Evolutionary conservation across 768 basidiomycete genomes (phyloP), one percentile per base, ranked within the genome.

Genomic region (Rossbeevera mucosa): DNA sequence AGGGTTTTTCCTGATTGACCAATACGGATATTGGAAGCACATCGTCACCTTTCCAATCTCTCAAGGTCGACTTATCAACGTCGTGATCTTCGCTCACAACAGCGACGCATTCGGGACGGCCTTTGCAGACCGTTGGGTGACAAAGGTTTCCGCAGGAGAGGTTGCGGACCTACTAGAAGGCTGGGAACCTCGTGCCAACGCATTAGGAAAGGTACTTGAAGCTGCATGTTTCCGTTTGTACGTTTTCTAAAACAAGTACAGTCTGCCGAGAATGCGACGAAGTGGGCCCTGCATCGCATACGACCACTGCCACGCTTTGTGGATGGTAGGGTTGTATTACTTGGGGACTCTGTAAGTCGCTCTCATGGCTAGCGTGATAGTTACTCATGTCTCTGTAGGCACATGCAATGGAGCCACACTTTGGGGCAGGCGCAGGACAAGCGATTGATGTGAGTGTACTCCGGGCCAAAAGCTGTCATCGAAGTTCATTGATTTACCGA

Each of bases 351-450:
- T 4, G 75, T 76, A 54, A 68, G 61, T n/a, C 48, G 36, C 24
- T 9, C 29, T 30, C 30, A n/a, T 22, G 18, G 4, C 36, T 41
- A 44, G 41, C 14, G 13, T 20, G 38, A 16, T 44, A 21, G 40
- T 24, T 21, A 38, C 22, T 55, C 41, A 60, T 25, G 43, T 16
- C 30, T 8, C 8, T 31, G 18, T 41, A 65, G 77, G 77, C 76
- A 0, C 76, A 80, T 60, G 76, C 72, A 0, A 76, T 77, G 71
- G 64, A 71, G 3, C 76, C 77, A 0, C 71, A 77, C 56, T 69
- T 75, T 60, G 78, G 74, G 3, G 71, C 76, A 0, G 78, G 78
- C 2, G 79, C 77, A 4, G 75, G 77, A 2, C 77, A 77, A 50
- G 77, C 77, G 2, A 72, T 79, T 16, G 80, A 80, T 61, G 76